A percentile compares a stretch with the other conserved stretches of the same genome.
These are phyloP conservation scores for Fusarium chaquense DNA, from an alignment of 2,329 filamentous ascomycete genomes.

Conservation along the genomic window DNA sequence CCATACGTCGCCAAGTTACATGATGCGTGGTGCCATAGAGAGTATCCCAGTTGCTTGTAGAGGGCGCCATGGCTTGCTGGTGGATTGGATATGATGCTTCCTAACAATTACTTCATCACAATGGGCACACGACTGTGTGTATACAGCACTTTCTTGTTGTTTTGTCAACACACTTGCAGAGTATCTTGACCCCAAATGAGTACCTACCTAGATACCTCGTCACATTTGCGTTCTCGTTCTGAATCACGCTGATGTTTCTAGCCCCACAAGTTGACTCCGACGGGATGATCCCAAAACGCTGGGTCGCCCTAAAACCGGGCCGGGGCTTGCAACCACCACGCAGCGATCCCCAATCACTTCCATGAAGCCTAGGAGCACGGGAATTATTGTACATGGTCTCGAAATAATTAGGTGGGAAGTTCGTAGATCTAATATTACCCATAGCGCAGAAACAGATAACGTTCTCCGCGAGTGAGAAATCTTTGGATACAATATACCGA, in stretches of 20 bases:
- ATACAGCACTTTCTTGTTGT: not conserved
- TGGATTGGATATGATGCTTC: slow-evolving; percentile 6
- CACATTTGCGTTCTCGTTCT: not conserved
- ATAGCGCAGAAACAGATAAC: too few species aligned
- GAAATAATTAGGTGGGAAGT: not conserved
- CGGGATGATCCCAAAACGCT: slow-evolving; percentile 39
- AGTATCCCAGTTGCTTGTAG: slow-evolving; percentile 25
- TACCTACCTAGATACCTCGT: not conserved
- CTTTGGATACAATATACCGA: not conserved
- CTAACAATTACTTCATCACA: not conserved
- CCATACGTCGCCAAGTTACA: slow-evolving; percentile 29
- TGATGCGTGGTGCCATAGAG: slow-evolving; percentile 42
- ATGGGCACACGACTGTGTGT: not conserved
- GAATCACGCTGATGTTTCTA: not conserved
- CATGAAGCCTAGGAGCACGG: not conserved
- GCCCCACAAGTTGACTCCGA: slow-evolving; percentile 38
- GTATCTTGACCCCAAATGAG: not conserved
- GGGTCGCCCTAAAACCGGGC: slow-evolving; percentile 42
- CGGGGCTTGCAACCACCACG: slow-evolving; percentile 43
- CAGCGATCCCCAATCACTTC: slow-evolving; percentile 13
- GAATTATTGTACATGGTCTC: not conserved
- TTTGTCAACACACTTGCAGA: not conserved
- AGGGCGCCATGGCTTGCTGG: slow-evolving; percentile 13
- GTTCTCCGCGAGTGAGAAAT: too few species aligned
- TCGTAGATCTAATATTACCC: not conserved